These are phyloP conservation scores for Debaryomyces fabryi DNA, from an alignment of 1,139 yeast genomes.

Conservation along the genomic window DNA sequence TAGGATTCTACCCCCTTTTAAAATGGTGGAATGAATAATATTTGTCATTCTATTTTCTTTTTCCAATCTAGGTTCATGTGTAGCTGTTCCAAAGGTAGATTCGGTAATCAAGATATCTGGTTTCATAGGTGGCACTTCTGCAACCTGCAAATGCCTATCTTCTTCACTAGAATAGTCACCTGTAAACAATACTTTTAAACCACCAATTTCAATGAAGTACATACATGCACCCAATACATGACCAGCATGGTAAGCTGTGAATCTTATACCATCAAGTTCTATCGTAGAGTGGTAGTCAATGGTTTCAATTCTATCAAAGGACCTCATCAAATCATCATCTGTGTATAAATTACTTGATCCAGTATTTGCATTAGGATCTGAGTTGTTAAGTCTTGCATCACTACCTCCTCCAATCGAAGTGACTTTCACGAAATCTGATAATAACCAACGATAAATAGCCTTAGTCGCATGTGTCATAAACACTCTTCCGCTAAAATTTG, in stretches of 20 bases:
- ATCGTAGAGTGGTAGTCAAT: constrained; percentile 94
- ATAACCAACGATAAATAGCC: constrained; percentile 93
- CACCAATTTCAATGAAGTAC: constrained; percentile 95
- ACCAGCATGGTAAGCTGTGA: constrained; percentile 98
- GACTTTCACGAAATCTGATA: constrained; percentile 92
- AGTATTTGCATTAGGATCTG: constrained; percentile 21
- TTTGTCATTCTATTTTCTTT: constrained; percentile 82
- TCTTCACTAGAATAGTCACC: constrained; percentile 97
- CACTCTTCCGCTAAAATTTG: constrained; percentile 90
- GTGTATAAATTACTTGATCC: constrained; percentile 67
- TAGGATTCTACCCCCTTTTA: constrained; percentile 88
- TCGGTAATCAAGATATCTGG: constrained; percentile 94
- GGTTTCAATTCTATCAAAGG: constrained; percentile 90
- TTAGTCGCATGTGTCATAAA: constrained; percentile 99
- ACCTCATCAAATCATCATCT: constrained; percentile 84
- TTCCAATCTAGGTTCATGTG: constrained; percentile 87
- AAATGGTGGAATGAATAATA: constrained; percentile 79
- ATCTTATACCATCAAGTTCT: constrained; percentile 90
- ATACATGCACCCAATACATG: constrained; percentile 98
- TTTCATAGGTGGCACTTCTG: constrained; percentile 87
- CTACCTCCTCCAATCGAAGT: constrained; percentile 66
- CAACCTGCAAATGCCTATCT: constrained; percentile 92
- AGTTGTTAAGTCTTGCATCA: constrained; percentile 26
- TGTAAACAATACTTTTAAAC: constrained; percentile 83
- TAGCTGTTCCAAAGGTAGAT: constrained; percentile 97